Conservation (phyloP, 768 basidiomycete species). For the Tylopilus plumbeoviolaceoides region DNA sequence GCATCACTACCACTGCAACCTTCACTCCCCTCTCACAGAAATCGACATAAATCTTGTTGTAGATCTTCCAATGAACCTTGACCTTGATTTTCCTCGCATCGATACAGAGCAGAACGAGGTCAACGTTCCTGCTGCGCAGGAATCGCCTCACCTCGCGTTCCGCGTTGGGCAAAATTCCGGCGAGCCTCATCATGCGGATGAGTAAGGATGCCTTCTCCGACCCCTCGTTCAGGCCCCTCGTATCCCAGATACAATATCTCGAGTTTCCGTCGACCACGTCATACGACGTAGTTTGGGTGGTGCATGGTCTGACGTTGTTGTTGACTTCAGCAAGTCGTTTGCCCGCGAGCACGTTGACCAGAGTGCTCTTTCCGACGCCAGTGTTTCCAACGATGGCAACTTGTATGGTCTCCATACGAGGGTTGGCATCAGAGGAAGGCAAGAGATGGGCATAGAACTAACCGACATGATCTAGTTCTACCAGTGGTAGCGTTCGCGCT, state of each 20-base stretch:
- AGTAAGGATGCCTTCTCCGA: background rate
- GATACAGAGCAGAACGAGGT: conserved; percentile 22
- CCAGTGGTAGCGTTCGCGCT: background rate
- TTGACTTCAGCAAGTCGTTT: conserved; percentile 7
- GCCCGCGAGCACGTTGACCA: conserved; percentile 25
- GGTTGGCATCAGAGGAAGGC: background rate
- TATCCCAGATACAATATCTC: conserved; percentile 22
- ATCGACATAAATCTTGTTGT: conserved; percentile 13
- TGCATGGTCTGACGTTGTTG: conserved; percentile 22
- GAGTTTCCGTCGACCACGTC: conserved; percentile 3
- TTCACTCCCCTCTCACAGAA: conserved; percentile 10
- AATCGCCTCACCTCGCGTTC: conserved; percentile 17
- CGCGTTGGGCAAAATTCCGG: conserved; percentile 9
- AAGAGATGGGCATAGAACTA: background rate
- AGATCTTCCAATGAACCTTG: conserved; percentile 18
- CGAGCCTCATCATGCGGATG: background rate
- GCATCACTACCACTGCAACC: conserved; percentile 19
- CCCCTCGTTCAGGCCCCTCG: conserved; percentile 24
- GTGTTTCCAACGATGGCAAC: conserved; percentile 23
- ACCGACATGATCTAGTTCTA: conserved; percentile 15
- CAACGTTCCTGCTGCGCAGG: conserved; percentile 8
- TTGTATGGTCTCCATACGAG: conserved; percentile 5
- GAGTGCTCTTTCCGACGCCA: conserved; percentile 26
- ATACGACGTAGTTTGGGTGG: conserved; percentile 3
- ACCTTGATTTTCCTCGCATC: conserved; percentile 17